Conservation (phyloP, 495 filamentous ascomycete genomes). For the Tuber umbilicatum region DNA sequence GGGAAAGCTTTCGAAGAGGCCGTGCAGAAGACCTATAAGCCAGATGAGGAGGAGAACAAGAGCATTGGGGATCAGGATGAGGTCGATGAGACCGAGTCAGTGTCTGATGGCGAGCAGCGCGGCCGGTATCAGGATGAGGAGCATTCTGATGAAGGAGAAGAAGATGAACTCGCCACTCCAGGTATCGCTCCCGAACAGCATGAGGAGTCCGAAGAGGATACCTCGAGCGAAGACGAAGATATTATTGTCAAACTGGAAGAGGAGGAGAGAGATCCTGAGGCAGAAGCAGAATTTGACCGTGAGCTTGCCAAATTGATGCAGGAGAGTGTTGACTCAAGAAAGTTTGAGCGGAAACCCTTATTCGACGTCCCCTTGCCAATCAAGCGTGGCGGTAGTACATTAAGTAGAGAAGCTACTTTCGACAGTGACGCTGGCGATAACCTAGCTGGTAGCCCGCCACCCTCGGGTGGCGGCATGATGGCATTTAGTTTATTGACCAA, state of each 20-base stretch:
- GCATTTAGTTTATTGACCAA: conserved; percentile 94
- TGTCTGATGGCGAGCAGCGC: conserved; percentile 42
- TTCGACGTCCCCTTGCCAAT: conserved; percentile 94
- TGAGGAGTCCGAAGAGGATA: conserved; percentile 40
- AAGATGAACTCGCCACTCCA: conserved; percentile 43
- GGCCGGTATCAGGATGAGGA: conserved; percentile 15
- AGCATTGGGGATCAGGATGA: conserved; percentile 61
- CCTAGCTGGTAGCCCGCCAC: conserved; percentile 36
- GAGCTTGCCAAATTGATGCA: conserved; percentile 99
- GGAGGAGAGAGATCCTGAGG: conserved; percentile 86
- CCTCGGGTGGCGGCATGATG: conserved; percentile 58
- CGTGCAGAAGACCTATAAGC: conserved; percentile 80
- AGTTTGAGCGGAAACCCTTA: conserved; percentile 85
- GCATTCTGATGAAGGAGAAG: conserved; percentile 31
- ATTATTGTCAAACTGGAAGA: conserved; percentile 85
- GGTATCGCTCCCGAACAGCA: conserved; percentile 49
- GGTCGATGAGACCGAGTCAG: conserved; percentile 52
- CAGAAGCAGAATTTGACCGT: conserved; percentile 93
- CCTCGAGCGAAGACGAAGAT: conserved; percentile 51
- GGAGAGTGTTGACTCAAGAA: conserved; percentile 86
- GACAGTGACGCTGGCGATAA: conserved; percentile 45
- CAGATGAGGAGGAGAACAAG: conserved; percentile 65
- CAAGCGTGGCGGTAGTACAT: conserved; percentile 52
- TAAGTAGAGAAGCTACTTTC: conserved; percentile 50
- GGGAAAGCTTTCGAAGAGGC: conserved; percentile 77